A percentile compares a stretch with the other conserved stretches of the same genome.
Conservation (phyloP, 352 stramenopile genomes). For the Phytophthora citrophthora region DNA sequence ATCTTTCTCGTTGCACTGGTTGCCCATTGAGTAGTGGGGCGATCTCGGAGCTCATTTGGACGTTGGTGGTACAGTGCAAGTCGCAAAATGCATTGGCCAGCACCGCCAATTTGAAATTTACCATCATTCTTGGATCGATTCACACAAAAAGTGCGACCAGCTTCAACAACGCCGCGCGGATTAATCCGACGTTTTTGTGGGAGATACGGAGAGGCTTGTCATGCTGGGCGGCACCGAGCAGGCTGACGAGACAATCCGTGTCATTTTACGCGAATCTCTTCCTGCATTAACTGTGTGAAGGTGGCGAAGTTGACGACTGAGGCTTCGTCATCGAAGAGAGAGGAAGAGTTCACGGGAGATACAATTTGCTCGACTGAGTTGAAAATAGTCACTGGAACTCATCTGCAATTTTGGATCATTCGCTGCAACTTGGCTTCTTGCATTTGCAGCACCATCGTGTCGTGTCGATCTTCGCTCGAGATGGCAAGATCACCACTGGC, state of each 20-base stretch:
- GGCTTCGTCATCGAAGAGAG: neutral
- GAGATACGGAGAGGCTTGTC: neutral
- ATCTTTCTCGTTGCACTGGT: conserved; percentile 8
- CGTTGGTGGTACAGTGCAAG: conserved; percentile 6
- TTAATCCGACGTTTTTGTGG: conserved; percentile 1
- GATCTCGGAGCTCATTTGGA: conserved; percentile 22
- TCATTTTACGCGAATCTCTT: neutral
- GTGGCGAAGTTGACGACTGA: no score
- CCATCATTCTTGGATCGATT: conserved; percentile 22
- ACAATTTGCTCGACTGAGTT: no score
- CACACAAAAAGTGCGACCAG: conserved; percentile 11
- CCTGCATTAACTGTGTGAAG: neutral
- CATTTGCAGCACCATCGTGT: neutral
- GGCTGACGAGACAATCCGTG: neutral
- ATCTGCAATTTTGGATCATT: neutral
- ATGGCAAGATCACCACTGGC: conserved; percentile 12
- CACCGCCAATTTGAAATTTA: conserved; percentile 13
- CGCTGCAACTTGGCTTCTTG: neutral
- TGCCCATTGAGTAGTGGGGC: conserved; percentile 19
- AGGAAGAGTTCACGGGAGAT: neutral
- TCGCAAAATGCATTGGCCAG: conserved; percentile 13
- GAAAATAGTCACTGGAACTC: neutral
- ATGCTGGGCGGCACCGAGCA: conserved; percentile 5
- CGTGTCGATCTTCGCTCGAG: neutral
- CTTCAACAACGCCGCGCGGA: conserved; percentile 16